Evolutionary conservation across 768 basidiomycete species (phyloP).

Genomic region (Podaxis sp.): DNA sequence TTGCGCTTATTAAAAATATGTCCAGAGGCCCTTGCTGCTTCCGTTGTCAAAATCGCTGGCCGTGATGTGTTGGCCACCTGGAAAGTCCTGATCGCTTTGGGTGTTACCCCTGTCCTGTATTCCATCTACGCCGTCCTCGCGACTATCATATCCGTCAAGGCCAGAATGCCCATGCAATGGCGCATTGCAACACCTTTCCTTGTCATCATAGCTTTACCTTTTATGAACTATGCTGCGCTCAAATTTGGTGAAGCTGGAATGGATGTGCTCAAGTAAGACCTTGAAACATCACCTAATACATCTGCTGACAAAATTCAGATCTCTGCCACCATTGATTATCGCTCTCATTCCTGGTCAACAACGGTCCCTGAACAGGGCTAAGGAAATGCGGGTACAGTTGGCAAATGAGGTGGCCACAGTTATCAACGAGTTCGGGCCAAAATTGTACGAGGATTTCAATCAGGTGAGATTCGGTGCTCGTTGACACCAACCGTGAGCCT

Average conservation of each 20-base stretch:
- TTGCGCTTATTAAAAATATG: slow-evolving; percentile 1
- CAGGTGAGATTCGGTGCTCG: slow-evolving; percentile 46
- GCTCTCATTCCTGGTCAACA: slow-evolving; percentile 89
- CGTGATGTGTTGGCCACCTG: slow-evolving; percentile 96
- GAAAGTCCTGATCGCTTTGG: slow-evolving; percentile 94
- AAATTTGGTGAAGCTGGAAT: slow-evolving; percentile 98
- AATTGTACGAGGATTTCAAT: slow-evolving; percentile 85
- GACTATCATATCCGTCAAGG: slow-evolving; percentile 67
- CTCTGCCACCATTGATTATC: slow-evolving; percentile 84
- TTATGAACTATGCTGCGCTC: slow-evolving; percentile 89
- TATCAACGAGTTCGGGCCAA: slow-evolving; percentile 88
- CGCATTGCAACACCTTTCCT: slow-evolving; percentile 76
- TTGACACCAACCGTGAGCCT: slow-evolving; percentile 12
- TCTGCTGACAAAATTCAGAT: slow-evolving; percentile 46
- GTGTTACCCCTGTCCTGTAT: slow-evolving; percentile 87
- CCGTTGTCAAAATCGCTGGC: slow-evolving; percentile 93
- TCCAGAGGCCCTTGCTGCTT: slow-evolving; percentile 92
- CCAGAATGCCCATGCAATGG: slow-evolving; percentile 61
- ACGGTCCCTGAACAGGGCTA: slow-evolving; percentile 72
- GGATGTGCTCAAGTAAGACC: slow-evolving; percentile 89
- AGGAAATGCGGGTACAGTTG: slow-evolving; percentile 69
- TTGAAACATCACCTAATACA: neutral
- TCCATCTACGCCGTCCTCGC: slow-evolving; percentile 80
- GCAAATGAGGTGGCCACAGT: slow-evolving; percentile 82
- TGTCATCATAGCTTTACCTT: slow-evolving; percentile 72